Evolutionary conservation across 305 asterid species (phyloP).

Genomic region (Fraxinus velutina): DNA sequence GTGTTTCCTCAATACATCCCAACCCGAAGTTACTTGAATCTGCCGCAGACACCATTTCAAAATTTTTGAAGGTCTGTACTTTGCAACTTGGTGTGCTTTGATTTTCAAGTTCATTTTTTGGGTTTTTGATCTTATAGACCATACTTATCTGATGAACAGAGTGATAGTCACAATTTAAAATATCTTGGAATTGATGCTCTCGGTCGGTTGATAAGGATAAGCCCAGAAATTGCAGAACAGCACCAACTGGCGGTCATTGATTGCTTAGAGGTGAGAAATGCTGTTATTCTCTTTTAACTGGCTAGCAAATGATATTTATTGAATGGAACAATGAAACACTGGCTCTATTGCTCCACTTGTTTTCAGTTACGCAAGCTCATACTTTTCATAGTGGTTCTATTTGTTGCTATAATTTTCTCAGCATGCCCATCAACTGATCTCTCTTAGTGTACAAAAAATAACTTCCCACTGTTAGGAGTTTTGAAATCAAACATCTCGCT

Average conservation of each 20-base stretch:
- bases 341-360: neutral
- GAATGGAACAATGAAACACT: neutral
- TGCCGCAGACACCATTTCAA: conserved; percentile 92
- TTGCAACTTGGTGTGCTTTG: conserved; percentile 17
- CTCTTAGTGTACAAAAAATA: neutral
- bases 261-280: conserved; percentile 79
- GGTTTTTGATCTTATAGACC: conserved; percentile 21
- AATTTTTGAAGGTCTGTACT: conserved; percentile 75
- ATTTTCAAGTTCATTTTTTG: neutral
- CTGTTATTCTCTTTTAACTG: conserved; percentile 8
- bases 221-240: conserved; percentile 94
- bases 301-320: neutral
- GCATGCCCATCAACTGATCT: neutral
- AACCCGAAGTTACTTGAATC: conserved; percentile 90
- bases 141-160: conserved; percentile 48
- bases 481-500: neutral
- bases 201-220: conserved; percentile 88
- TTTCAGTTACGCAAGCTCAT: neutral
- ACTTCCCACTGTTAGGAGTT: neutral
- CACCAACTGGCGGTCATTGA: conserved; percentile 98
- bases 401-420: neutral
- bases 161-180: conserved; percentile 96
- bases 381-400: neutral
- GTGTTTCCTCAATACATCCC: conserved; percentile 84
- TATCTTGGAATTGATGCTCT: conserved; percentile 99